Conservation (phyloP, 176 grass and related monocot genomes). For the Eragrostis curvula region DNA sequence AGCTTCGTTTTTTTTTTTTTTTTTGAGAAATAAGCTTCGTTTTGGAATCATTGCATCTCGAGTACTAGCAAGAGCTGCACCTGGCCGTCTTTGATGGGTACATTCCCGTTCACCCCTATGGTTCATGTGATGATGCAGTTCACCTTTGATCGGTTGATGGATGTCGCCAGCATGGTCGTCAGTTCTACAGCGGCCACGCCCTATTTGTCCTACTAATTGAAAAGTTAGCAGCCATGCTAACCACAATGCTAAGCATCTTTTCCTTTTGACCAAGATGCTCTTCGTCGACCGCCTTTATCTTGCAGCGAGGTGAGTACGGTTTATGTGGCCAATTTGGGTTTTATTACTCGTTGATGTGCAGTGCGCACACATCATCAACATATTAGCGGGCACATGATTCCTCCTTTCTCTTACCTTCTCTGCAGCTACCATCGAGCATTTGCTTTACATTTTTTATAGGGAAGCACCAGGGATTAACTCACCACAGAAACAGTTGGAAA, state of each 20-base stretch:
- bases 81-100: constrained; percentile 4
- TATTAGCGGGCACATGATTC: no score
- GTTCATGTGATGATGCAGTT: not conserved
- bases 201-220: not conserved
- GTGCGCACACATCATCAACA: no score
- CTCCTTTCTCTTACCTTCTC: no score
- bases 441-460: no score
- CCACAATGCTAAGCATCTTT: not conserved
- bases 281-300: not conserved
- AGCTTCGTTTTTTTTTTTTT: no score
- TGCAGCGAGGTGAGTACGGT: not conserved
- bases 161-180: constrained; percentile 27
- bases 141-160: not conserved
- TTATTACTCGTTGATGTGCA: not conserved
- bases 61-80: not conserved
- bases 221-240: not conserved
- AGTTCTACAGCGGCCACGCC: not conserved
- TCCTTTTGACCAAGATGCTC: not conserved
- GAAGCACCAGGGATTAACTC: no score
- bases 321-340: not conserved
- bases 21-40: no score
- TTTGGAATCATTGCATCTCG: not conserved
- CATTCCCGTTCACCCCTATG: not conserved
- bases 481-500: no score
- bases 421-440: no score